Evolutionary conservation across 345 rosid species (phyloP), one percentile per base, ranked within the genome.

Genomic region (Nephelium lappaceum): DNA sequence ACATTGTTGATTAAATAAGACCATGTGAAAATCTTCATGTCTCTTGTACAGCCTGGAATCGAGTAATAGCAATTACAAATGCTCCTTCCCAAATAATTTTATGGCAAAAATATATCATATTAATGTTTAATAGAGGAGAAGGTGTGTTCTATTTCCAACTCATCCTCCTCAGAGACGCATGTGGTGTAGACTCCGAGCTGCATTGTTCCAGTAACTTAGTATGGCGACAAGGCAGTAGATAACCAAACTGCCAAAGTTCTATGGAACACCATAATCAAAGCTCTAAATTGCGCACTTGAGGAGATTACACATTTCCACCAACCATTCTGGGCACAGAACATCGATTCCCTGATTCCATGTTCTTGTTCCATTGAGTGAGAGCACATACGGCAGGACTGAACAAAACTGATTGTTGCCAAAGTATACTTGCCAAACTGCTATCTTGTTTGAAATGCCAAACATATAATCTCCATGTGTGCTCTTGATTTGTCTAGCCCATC

Each of bases 401-500:
- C 63, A 61, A 75, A 45, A 6, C 39, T 4, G 69, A 11, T 49
- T 75, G 67, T 10, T 12, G 18, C 45, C 3, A 3, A 51, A 7
- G 47, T 31, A 49, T 49, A 61, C 38, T 60, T 24, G 23, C 49
- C 4, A 62, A 16, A 76, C 51, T 11, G 49, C 31, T 11, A 8
- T 14, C 1, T 27, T 39, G 8, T 23, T 58, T 49, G 4, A 74
- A 8, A 27, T 65, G 57, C 77, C 78, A n/a, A 67, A 31, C 69
- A 61, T 8, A 55, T 64, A 16, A n/a, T 18, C 1, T 21, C n/a
- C n/a, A 1, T 0, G 5, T 21, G 2, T 36, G 73, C 69, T 61
- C 47, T 25, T 39, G 43, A 53, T 24, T 64, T 36, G 72, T 62
- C 55, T 89, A 96, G 10, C 98, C 97, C 91, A 94, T 91, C 99